Conservation (phyloP, 331 rosid species). For the Acacia pycnantha region DNA sequence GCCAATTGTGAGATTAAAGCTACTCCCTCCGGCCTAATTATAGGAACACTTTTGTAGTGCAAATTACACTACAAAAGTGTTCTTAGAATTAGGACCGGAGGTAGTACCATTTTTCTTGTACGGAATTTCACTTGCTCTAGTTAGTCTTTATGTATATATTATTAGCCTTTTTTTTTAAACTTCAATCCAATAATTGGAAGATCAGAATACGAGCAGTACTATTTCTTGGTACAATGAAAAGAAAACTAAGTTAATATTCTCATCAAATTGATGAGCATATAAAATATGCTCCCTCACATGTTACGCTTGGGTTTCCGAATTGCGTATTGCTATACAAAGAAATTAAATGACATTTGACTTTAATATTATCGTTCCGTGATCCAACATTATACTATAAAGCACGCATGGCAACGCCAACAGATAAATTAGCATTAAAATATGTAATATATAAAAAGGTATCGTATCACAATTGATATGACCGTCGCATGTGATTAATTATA, state of each 20-base stretch:
- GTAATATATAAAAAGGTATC: neutral
- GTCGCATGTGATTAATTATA: neutral
- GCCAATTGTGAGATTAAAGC: constrained; percentile 1
- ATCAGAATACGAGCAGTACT: neutral
- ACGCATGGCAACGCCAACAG: neutral
- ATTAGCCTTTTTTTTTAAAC: neutral
- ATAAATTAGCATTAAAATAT: neutral
- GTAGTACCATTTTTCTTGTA: neutral
- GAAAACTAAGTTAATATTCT: neutral
- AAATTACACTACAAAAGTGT: no score
- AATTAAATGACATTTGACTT: neutral
- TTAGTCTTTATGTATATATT: neutral
- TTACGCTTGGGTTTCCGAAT: neutral
- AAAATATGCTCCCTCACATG: no score
- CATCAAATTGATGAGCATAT: no score
- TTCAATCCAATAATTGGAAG: neutral
- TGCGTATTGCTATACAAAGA: neutral
- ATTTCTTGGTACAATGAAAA: neutral
- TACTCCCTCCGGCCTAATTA: no score
- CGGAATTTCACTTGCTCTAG: neutral
- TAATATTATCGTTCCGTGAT: neutral
- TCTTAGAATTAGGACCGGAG: no score
- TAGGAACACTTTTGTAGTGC: no score
- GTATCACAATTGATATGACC: neutral
- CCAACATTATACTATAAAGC: neutral